A percentile compares a stretch with the other conserved stretches of the same genome.
Conservation (phyloP, 1,284 basidiomycete species). For the Tylopilus sp. region DNA sequence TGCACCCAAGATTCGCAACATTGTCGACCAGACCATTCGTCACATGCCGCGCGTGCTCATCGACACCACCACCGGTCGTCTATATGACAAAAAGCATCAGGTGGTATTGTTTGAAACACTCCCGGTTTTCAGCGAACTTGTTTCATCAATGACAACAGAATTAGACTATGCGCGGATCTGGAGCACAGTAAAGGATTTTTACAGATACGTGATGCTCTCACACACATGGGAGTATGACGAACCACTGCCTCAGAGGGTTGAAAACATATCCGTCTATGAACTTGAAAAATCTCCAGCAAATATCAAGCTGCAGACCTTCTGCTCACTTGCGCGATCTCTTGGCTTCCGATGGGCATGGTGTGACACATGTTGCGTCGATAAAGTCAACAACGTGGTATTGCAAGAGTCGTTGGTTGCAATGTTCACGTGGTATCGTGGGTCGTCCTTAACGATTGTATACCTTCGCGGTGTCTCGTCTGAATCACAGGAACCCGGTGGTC, state of each 20-base stretch:
- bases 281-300: background rate
- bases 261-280: background rate
- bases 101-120: background rate
- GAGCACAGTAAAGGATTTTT: background rate
- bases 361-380: conserved; percentile 6
- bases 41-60: background rate
- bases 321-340: background rate
- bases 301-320: conserved; percentile 6
- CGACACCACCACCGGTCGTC: background rate
- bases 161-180: background rate
- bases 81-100: conserved; percentile 4
- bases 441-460: background rate
- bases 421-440: background rate
- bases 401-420: background rate
- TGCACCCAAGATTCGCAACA: background rate
- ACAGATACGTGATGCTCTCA: conserved; percentile 10
- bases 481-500: background rate
- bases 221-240: conserved; percentile 6
- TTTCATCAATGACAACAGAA: background rate
- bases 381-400: background rate
- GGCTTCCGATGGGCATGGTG: conserved; percentile 6
- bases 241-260: conserved; percentile 3
- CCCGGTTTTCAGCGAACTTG: background rate
- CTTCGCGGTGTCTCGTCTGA: conserved; percentile 8
- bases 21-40: background rate